Percentiles rank a stretch among this genome's conserved stretches.
Conservation (phyloP, 176 grass and related monocot genomes). For the Eleusine coracana region DNA sequence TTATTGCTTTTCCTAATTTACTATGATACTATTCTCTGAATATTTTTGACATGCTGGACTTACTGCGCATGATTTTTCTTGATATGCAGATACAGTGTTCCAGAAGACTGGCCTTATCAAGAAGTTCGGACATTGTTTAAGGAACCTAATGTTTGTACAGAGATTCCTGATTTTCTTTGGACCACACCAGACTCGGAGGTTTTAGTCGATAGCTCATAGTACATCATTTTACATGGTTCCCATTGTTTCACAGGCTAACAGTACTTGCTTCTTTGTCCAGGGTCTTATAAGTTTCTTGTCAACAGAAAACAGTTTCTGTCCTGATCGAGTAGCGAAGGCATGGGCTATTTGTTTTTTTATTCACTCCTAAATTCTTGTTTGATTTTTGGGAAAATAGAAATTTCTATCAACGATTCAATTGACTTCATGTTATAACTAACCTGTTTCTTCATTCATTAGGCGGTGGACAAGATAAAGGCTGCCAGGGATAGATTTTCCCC, state of each 20-base stretch:
- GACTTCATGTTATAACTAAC: conserved; percentile 31
- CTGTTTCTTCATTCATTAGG: conserved; percentile 56
- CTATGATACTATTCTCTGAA: not conserved
- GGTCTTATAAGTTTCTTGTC: conserved; percentile 76
- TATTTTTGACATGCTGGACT: conserved; percentile 20
- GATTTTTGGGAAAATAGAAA: not conserved
- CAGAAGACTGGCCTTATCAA: conserved; percentile 90
- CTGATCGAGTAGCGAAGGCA: conserved; percentile 82
- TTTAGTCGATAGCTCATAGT: conserved; percentile 14
- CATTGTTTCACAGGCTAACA: conserved; percentile 34
- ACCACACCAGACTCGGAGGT: conserved; percentile 73
- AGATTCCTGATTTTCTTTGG: conserved; percentile 78
- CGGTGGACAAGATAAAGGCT: conserved; percentile 81
- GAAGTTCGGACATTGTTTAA: conserved; percentile 86
- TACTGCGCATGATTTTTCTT: conserved; percentile 4
- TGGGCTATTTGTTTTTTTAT: conserved; percentile 20
- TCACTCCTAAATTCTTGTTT: conserved; percentile 24
- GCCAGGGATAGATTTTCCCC: conserved; percentile 64
- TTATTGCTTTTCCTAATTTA: conserved; percentile 14
- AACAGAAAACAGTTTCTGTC: conserved; percentile 82
- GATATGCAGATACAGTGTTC: conserved; percentile 70
- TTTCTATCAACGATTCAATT: not conserved
- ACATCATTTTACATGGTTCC: not conserved
- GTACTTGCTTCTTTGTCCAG: conserved; percentile 42
- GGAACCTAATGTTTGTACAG: conserved; percentile 63